These are phyloP conservation scores for Hirsutella rhossiliensis DNA, from an alignment of 2,329 filamentous ascomycete genomes.

Conservation along the genomic window DNA sequence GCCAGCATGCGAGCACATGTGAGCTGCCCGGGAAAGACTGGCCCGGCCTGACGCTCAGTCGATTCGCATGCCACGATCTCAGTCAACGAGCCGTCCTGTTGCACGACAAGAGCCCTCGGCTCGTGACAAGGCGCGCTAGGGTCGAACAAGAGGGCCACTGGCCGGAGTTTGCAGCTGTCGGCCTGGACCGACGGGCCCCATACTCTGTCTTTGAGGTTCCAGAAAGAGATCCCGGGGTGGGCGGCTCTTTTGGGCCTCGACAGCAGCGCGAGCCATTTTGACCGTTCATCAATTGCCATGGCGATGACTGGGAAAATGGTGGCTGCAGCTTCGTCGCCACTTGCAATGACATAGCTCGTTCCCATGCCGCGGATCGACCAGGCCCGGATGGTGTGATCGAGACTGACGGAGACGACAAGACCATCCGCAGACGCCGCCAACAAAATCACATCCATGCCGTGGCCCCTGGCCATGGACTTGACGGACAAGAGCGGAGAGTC, in stretches of 20 bases:
- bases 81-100: conserved; percentile 49
- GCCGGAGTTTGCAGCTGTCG: conserved; percentile 38
- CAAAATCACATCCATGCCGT: conserved; percentile 57
- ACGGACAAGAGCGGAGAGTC: conserved; percentile 42
- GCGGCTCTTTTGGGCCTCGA: conserved; percentile 31
- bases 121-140: conserved; percentile 21
- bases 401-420: conserved; percentile 54
- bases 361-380: conserved; percentile 46
- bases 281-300: conserved; percentile 51
- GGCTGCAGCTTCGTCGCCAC: conserved; percentile 25
- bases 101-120: conserved; percentile 46
- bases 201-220: conserved; percentile 44
- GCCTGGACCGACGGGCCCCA: conserved; percentile 45
- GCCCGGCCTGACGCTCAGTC: conserved; percentile 23
- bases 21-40: conserved; percentile 40
- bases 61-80: conserved; percentile 37
- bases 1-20: conserved; percentile 34
- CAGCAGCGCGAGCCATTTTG: conserved; percentile 54
- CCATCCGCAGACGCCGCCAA: conserved; percentile 51
- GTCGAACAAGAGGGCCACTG: conserved; percentile 53
- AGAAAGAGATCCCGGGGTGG: conserved; percentile 37
- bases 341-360: conserved; percentile 27
- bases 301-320: conserved; percentile 48
- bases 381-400: conserved; percentile 57
- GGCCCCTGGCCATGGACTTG: conserved; percentile 48